These are phyloP conservation scores for Pyrenophora graminea DNA, from an alignment of 2,329 filamentous ascomycete species.

Conservation along the genomic window DNA sequence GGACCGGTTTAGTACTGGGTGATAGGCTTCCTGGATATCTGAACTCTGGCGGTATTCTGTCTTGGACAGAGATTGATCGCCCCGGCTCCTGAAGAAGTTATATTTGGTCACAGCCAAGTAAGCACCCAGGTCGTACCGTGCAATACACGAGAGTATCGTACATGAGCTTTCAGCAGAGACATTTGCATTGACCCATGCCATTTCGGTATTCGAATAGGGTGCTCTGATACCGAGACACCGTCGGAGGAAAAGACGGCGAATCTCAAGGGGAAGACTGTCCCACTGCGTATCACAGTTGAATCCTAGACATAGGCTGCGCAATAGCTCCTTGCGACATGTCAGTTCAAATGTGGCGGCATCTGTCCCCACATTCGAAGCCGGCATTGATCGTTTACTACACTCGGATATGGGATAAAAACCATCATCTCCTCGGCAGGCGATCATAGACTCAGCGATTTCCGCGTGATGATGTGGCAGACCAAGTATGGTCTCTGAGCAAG, in stretches of 20 bases:
- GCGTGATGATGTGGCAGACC: conserved; percentile 41
- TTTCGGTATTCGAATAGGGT: conserved; percentile 47
- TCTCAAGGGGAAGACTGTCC: conserved; percentile 54
- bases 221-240: conserved; percentile 52
- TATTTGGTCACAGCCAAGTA: conserved; percentile 42
- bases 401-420: conserved; percentile 38
- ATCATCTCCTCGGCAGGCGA: conserved; percentile 30
- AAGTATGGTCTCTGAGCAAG: conserved; percentile 42
- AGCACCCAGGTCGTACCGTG: conserved; percentile 55
- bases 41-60: conserved; percentile 42
- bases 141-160: conserved; percentile 48
- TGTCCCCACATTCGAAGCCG: conserved; percentile 24
- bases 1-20: conserved; percentile 38
- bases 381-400: conserved; percentile 40
- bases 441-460: conserved; percentile 38
- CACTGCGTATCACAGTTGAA: conserved; percentile 57
- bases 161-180: conserved; percentile 48
- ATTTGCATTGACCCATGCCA: conserved; percentile 53
- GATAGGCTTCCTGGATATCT: conserved; percentile 39
- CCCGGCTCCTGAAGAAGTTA: conserved; percentile 38
- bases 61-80: conserved; percentile 25
- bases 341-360: conserved; percentile 28
- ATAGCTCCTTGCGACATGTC: conserved; percentile 49
- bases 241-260: conserved; percentile 53
- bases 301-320: conserved; percentile 55